Evolutionary conservation across 345 rosid species (phyloP), one percentile per base, ranked within the genome.

Genomic region (Aquilaria sinensis): DNA sequence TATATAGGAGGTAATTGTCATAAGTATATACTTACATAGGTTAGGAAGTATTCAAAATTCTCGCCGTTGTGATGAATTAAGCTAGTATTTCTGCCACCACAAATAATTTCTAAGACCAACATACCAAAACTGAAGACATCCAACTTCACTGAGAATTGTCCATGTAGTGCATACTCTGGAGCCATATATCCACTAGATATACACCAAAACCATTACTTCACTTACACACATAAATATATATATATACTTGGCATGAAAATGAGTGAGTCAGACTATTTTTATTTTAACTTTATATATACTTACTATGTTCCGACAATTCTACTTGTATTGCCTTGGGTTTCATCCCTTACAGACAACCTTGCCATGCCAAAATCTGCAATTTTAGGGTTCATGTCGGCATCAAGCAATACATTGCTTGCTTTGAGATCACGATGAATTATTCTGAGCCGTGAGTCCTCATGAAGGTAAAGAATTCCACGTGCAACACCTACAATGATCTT

Each of bases 221-320:
- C 23, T 16, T 16, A 16, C 23, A 16, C 0, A 16, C 0, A 16
- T 16, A 16, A 0, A 16, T 16, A 16, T 16, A 16, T 16, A 16
- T 16, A 16, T 16, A 16, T 16, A 16, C 23, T 16, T 16, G 23
- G 23, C 23, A 16, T 16, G 23, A 16, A 16, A 16, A 16, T 16
- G 23, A 16, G 23, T 16, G 23, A 16, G 23, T 16, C 23, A 16
- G 23, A 16, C 23, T 16, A 16, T 16, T 16, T 16, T 16, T 16
- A 16, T 16, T 16, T 16, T 16, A 16, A 16, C 23, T 16, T 16
- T 16, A 16, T 16, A 57, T 10, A 49, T 32, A 29, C 57, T 16
- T 53, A 53, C 57, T 15, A 53, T 53, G 57, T 53, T 23, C 57
- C 62, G 29, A 23, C 62, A 2, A 58, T 45, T 58, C 50, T 58